phyloP scores from a whole-genome alignment of 352 stramenopile genomes.

The Albugo laibachii region DNA sequence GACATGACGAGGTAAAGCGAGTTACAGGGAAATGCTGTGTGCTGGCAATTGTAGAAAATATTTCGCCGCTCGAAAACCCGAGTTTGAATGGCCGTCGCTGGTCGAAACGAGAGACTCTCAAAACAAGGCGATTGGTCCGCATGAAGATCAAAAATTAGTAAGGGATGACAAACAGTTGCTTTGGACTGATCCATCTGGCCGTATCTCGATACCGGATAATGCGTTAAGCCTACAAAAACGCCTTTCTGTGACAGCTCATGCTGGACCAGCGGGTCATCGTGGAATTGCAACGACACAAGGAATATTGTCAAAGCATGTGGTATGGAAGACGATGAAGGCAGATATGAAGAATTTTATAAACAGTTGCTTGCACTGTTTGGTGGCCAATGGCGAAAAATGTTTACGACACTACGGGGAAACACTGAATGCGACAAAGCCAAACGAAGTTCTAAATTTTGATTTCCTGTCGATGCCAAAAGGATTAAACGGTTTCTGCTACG shows the following conservation, averaged over 20 bases:
- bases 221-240: conserved; percentile 9
- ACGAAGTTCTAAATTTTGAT: conserved; percentile 19
- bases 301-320: conserved; percentile 3
- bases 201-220: conserved; percentile 10
- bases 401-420: conserved; percentile 8
- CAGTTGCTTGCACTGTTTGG: conserved; percentile 2
- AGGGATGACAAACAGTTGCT: neutral
- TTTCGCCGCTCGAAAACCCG: conserved; percentile 2
- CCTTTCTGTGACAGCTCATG: conserved; percentile 10
- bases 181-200: neutral
- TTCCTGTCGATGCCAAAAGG: conserved; percentile 11
- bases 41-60: neutral
- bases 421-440: conserved; percentile 12
- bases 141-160: neutral
- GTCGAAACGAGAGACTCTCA: conserved; percentile 1
- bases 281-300: conserved; percentile 6
- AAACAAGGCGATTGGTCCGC: neutral
- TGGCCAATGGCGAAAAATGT: neutral
- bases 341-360: conserved; percentile 9
- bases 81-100: conserved; percentile 11
- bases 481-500: conserved; percentile 5
- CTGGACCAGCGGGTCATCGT: conserved; percentile 9
- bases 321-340: conserved; percentile 1
- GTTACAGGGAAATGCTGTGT: neutral
- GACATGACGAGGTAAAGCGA: neutral